Conservation (phyloP, 1,139 yeast genomes). For the Debaryomyces fabryi region DNA sequence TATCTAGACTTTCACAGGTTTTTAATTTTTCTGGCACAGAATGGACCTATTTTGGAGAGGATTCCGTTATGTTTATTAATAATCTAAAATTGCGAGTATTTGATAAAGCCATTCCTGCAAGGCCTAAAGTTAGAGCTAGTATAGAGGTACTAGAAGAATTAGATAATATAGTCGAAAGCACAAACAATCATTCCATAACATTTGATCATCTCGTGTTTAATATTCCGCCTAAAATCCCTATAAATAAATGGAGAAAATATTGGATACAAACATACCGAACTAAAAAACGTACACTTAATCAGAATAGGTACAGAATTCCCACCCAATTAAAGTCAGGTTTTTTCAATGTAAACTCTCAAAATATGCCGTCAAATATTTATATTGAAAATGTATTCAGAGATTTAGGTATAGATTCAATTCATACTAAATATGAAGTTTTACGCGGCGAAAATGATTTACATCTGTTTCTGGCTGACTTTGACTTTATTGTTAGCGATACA, state of each 20-base stretch:
- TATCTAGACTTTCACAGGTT: not conserved
- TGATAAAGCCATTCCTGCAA: not conserved
- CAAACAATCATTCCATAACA: constrained; percentile 1
- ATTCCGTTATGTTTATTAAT: not conserved
- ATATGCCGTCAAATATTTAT: not conserved
- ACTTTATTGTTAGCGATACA: not conserved
- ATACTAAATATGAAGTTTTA: constrained; percentile 5
- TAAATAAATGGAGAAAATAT: constrained; percentile 19
- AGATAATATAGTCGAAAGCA: not conserved
- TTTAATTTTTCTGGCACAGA: not conserved
- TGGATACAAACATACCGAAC: constrained; percentile 15
- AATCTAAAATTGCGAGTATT: not conserved
- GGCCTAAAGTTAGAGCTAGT: not conserved
- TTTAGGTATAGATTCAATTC: not conserved
- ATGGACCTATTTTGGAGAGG: constrained; percentile 9
- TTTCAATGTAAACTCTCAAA: not conserved
- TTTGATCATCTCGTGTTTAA: constrained; percentile 7
- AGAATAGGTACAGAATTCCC: constrained; percentile 3
- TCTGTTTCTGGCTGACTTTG: not conserved
- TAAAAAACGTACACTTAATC: not conserved
- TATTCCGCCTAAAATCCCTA: constrained; percentile 11
- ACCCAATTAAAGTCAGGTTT: not conserved
- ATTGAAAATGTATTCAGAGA: constrained; percentile 2
- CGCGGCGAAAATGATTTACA: not conserved
- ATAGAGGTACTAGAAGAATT: not conserved